Base-by-base conservation (phyloP, 1,284 basidiomycete genomes). In the Pisolithus thermaeus region DNA sequence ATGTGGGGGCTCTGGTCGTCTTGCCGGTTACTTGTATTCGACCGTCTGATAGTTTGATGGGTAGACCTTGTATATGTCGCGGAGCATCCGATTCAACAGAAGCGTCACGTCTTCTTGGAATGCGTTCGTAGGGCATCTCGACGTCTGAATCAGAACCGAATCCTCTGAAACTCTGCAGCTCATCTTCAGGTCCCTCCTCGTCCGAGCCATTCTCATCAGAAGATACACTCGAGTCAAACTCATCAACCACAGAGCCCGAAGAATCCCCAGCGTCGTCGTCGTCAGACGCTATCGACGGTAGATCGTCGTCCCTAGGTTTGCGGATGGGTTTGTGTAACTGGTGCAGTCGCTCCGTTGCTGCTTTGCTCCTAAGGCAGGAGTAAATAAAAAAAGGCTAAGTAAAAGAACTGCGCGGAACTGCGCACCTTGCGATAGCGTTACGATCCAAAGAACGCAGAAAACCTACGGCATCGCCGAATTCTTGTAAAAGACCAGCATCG, bases 1-100 rank as follows among this genome's bases (percentile, higher is more conserved):
- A 73, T 65, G 52, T 58, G 53, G 52, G 62, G 27, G 49, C 58
- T 18, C 70, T 63, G 16, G 74, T 57, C 51, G 77, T 76, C 39
- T 72, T 77, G 39, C 75, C 75, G 11, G 74, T 83, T 50, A 79
- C 73, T 62, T 85, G 78, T 55, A 96, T 77, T 54, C 79, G 81
- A 2, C 92, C 92, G 53, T 88, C 78, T 3, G 84, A 77, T 3
- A 94, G 75, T 67, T 95, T 96, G 64, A 94, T 93, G 9, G 92
- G 92, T 46, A 96, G 73, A 41, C 88, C 77, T 49, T 80, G 76
- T 46, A 93, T 79, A 49, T 77, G 77, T 50, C 72, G 71, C 28
- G 73, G 71, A 40, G 73, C 67, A 27, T 77, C 70, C 18, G 70
- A 59, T 36, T 78, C 72, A 70, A 74, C 75, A 14, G 73, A 72